Conservation (phyloP, 2,329 filamentous ascomycete genomes). For the Cercospora brassicicola region DNA sequence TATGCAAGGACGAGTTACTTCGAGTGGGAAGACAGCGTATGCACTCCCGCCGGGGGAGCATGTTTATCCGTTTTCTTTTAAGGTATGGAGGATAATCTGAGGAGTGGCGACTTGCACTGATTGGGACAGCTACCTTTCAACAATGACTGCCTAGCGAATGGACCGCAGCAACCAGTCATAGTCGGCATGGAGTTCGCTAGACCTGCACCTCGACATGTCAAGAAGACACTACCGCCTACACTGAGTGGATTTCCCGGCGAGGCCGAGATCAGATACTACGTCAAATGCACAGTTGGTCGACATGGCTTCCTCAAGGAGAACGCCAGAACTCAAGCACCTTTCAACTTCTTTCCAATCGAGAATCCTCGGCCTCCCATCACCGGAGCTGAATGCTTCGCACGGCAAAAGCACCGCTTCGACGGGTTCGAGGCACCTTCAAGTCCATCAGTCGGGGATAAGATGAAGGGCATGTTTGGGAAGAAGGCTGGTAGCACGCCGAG, state of each 20-base stretch:
- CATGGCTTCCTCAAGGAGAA: slow-evolving; percentile 90
- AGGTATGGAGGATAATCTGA: slow-evolving; percentile 48
- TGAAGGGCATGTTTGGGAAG: slow-evolving; percentile 60
- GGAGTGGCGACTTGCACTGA: neutral
- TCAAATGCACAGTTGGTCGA: slow-evolving; percentile 93
- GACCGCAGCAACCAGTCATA: slow-evolving; percentile 44
- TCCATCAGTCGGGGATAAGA: slow-evolving; percentile 48
- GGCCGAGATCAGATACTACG: slow-evolving; percentile 88
- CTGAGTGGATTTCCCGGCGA: slow-evolving; percentile 81
- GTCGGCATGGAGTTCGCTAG: slow-evolving; percentile 50
- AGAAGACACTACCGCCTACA: slow-evolving; percentile 83
- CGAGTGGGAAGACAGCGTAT: slow-evolving; percentile 47
- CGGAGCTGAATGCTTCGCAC: slow-evolving; percentile 79
- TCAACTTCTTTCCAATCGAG: slow-evolving; percentile 92
- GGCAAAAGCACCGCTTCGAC: slow-evolving; percentile 65
- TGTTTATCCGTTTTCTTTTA: slow-evolving; percentile 76
- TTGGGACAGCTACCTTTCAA: slow-evolving; percentile 63
- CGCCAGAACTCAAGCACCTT: slow-evolving; percentile 62
- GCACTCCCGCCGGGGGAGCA: slow-evolving; percentile 69
- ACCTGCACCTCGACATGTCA: slow-evolving; percentile 65
- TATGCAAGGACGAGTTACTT: slow-evolving; percentile 41
- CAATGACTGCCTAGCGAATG: slow-evolving; percentile 61
- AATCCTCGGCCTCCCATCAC: slow-evolving; percentile 69
- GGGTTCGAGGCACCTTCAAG: slow-evolving; percentile 22
- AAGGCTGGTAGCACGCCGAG: slow-evolving; percentile 24